Evolutionary conservation across 2,329 filamentous ascomycete species (phyloP), one percentile per base, ranked within the genome.

Genomic region (Fusarium mexicanum): DNA sequence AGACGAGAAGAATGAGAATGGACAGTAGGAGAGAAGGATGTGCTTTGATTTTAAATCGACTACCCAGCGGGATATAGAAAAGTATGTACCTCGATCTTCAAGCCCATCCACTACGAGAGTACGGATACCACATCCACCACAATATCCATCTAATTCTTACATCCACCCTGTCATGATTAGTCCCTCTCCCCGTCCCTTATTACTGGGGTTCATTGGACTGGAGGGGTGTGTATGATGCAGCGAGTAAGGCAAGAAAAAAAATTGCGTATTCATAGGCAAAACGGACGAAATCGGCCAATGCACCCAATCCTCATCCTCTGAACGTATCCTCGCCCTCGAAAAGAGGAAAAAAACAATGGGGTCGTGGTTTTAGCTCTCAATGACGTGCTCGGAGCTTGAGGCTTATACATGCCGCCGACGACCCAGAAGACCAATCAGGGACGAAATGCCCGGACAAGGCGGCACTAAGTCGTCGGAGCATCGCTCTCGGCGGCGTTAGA

Each of bases 351-450:
- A 78, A 77, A 73, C 44, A 73, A 76, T 69, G 75, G 75, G 74
- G 74, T 69, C 77, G 68, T 69, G 50, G 63, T 74, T 78, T 78
- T 78, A 78, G 74, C 75, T 74, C 71, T 71, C 67, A 72, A 81
- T 81, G 80, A 81, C 80, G 80, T 81, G 80, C 80, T 81, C 79
- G 72, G 77, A 77, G 75, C 68, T 77, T 77, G 77, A 80, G 76
- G 79, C 73, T 79, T 79, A 79, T 79, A 76, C 73, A 68, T 73
- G 71, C 77, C 77, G 74, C 72, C 70, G 77, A 77, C 74, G 71
- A 67, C 58, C 60, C 64, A 63, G 43, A 40, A 76, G 64, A 41
- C 79, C 79, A 80, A 80, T 80, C 74, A 77, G 59, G 51, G 33
- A 16, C 29, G 43, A 43, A 43, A 50, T 47, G 29, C 41, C 59